Base-by-base conservation (phyloP, 305 asterid genomes). In the Vinca major region DNA sequence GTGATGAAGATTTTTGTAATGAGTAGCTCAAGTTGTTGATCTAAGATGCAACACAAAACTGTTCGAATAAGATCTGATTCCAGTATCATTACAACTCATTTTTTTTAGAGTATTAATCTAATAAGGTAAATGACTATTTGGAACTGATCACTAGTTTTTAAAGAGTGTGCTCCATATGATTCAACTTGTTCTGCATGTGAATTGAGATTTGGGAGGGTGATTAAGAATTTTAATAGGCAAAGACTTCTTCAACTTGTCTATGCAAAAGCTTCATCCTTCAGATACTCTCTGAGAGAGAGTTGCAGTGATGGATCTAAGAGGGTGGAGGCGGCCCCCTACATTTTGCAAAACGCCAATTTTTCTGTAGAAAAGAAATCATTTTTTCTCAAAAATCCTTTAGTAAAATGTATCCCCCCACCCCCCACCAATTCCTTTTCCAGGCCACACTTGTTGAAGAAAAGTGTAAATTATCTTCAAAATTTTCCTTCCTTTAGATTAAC, bases 251-350 rank as follows among this genome's bases (percentile, higher is more conserved):
- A 40, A 37, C 26, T 4, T 41, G 63, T 26, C n/a, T 52, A 56
- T 67, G 50, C 66, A 56, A 49, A 19, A 26, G 67, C 65, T 60
- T 61, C 11, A 16, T 5, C 17, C 57, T 52, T 52, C 3, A 52
- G 17, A 52, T n/a, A 17, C 6, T 52, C 6, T 52, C 14, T 6
- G 57, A 52, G 17, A 17, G 17, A 4, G 0, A 41, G 45, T 41
- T 41, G 45, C 45, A 26, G 33, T 26, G 33, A 26, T 26, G 33
- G 33, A 26, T 26, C 33, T 26, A 26, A 26, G 33, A 26, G 33
- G 33, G 33, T 0, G 33, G 33, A 0, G 33, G 33, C 33, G 33
- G 33, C 33, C 33, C 33, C 33, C 33, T 0, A 26, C 33, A 26
- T 26, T 26, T 26, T 26, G 33, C 33, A 26, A 26, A 26, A 26